Conservation (phyloP, 2,329 filamentous ascomycete species). For the Colletotrichum spaethianum region DNA sequence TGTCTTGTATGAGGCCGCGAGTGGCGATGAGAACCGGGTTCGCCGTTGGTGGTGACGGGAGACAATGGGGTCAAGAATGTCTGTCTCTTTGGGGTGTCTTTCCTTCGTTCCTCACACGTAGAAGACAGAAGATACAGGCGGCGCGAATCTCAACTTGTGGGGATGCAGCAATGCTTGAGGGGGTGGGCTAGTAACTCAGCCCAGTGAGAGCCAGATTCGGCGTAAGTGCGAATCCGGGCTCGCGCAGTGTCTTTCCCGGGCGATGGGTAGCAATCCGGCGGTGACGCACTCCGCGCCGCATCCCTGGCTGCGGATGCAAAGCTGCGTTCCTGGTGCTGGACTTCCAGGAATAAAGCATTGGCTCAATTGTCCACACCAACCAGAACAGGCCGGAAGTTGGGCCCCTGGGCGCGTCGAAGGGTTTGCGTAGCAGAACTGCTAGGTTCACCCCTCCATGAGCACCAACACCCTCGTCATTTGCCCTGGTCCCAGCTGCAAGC, state of each 20-base stretch:
- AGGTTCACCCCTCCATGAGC: too few species aligned
- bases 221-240: background rate
- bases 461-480: too few species aligned
- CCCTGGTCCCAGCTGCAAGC: too few species aligned
- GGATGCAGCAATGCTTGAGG: conserved; percentile 15
- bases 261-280: conserved; percentile 10
- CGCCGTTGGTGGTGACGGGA: conserved; percentile 30
- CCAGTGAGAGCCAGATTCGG: background rate
- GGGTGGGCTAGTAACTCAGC: background rate
- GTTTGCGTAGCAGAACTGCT: too few species aligned
- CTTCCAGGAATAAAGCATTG: too few species aligned
- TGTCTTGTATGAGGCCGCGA: conserved; percentile 24
- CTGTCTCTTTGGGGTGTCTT: conserved; percentile 8
- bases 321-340: too few species aligned
- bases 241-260: background rate
- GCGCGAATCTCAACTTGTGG: background rate
- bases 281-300: background rate
- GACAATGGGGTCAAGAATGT: conserved; percentile 19
- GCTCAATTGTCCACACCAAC: too few species aligned
- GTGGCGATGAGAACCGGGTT: conserved; percentile 33
- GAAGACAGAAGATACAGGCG: conserved; percentile 12
- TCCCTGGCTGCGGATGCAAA: too few species aligned
- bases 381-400: too few species aligned
- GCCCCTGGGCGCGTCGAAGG: too few species aligned
- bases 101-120: background rate